Conservation (phyloP, 768 basidiomycete genomes). For the Leucocoprinus sp. region DNA sequence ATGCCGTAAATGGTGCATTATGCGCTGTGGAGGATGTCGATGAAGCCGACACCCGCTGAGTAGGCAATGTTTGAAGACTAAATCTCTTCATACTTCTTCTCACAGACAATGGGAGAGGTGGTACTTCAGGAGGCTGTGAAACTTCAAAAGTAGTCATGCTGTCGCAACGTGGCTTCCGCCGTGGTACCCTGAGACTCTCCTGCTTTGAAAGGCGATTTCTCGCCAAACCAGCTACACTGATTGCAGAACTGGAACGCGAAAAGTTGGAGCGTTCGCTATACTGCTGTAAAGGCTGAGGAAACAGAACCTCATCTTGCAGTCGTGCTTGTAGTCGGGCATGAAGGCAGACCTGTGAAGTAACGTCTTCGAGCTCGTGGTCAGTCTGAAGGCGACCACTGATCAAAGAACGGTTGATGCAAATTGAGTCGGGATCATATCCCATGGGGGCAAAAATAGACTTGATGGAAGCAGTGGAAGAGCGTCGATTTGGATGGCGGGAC, state of each 20-base stretch:
- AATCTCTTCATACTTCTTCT: slow-evolving; percentile 27
- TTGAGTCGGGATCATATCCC: slow-evolving; percentile 44
- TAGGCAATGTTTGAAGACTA: slow-evolving; percentile 25
- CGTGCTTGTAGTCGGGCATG: slow-evolving; percentile 60
- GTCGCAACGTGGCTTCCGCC: slow-evolving; percentile 40
- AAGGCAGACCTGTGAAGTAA: slow-evolving; percentile 68
- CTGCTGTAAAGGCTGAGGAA: slow-evolving; percentile 40
- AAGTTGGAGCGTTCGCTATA: slow-evolving; percentile 29
- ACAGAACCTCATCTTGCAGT: slow-evolving; percentile 55
- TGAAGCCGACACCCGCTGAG: slow-evolving; percentile 12
- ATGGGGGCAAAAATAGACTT: slow-evolving; percentile 50
- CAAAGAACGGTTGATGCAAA: slow-evolving; percentile 62
- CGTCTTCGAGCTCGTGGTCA: slow-evolving; percentile 72
- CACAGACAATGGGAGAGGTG: slow-evolving; percentile 15
- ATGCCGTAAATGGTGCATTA: slow-evolving; percentile 1
- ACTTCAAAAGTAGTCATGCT: slow-evolving; percentile 25
- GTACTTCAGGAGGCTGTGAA: slow-evolving; percentile 17
- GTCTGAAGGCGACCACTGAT: slow-evolving; percentile 58
- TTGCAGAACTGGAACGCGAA: slow-evolving; percentile 47
- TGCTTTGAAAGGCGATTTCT: slow-evolving; percentile 56
- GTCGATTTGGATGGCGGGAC: slow-evolving; percentile 35
- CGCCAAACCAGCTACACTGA: slow-evolving; percentile 56
- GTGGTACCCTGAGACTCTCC: slow-evolving; percentile 61
- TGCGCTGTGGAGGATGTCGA: not conserved
- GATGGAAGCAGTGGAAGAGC: slow-evolving; percentile 58